These are phyloP conservation scores for Endothia cerciana DNA, from an alignment of 2,329 filamentous ascomycete genomes.

Conservation along the genomic window DNA sequence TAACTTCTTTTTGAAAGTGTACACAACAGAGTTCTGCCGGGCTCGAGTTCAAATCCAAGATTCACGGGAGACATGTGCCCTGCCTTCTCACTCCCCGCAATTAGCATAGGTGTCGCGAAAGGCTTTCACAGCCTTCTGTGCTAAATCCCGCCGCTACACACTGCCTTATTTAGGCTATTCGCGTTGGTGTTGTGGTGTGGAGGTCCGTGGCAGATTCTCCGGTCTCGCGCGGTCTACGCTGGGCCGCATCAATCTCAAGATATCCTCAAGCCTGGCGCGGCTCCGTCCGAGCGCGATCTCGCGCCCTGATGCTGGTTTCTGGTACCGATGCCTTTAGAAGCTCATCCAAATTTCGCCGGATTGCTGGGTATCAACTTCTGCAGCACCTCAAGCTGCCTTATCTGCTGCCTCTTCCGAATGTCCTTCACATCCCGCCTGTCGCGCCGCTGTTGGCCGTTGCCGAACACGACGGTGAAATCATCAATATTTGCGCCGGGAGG, in stretches of 20 bases:
- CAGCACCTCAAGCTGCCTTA: slow-evolving; percentile 70
- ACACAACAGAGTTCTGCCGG: not conserved
- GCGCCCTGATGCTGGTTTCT: not conserved
- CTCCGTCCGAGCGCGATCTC: not conserved
- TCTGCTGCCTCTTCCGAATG: slow-evolving; percentile 64
- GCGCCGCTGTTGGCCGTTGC: slow-evolving; percentile 60
- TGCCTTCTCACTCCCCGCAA: not conserved
- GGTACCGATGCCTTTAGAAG: not conserved
- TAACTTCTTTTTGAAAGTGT: not conserved
- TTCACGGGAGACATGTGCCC: not conserved
- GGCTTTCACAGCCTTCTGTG: not conserved
- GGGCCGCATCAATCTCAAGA: not conserved
- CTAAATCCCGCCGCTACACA: not conserved
- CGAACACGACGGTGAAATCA: slow-evolving; percentile 72
- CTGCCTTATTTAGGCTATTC: not conserved
- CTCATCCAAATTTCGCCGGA: slow-evolving; percentile 52
- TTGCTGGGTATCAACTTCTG: slow-evolving; percentile 69
- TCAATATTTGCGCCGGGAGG: slow-evolving; percentile 60
- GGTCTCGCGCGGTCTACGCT: not conserved
- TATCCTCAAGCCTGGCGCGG: not conserved
- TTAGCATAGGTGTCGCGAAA: not conserved
- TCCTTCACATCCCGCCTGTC: slow-evolving; percentile 66
- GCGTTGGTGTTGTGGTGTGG: not conserved
- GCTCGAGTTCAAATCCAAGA: not conserved
- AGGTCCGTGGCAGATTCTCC: not conserved